Conservation (phyloP, 768 basidiomycete genomes). For the Pulveroboletus ravenelii region DNA sequence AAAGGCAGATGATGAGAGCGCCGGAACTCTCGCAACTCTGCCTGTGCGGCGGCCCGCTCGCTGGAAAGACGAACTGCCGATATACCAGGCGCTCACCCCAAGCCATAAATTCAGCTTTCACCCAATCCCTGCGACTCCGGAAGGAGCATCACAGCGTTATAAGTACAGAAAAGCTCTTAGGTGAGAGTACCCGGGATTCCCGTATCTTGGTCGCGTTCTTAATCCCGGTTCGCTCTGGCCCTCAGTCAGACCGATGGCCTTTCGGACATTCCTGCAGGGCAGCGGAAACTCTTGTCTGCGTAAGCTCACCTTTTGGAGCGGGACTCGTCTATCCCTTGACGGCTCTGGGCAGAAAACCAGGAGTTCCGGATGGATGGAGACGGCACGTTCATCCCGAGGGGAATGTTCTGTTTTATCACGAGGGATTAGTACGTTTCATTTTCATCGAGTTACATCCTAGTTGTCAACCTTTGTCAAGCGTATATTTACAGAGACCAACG, state of each 20-base stretch:
- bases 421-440: neutral
- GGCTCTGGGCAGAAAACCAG: neutral
- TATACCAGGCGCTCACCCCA: neutral
- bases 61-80: neutral
- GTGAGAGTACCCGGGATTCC: neutral
- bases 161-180: neutral
- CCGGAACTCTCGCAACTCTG: neutral
- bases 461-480: constrained; percentile 5
- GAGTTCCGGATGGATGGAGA: neutral
- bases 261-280: neutral
- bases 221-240: neutral
- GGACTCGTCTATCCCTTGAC: neutral
- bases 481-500: constrained; percentile 13
- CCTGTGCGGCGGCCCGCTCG: neutral
- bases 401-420: neutral
- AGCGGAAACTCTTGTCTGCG: neutral
- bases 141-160: neutral
- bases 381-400: neutral
- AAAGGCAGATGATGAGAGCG: neutral
- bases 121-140: neutral
- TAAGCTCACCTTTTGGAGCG: neutral
- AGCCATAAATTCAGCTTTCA: no score
- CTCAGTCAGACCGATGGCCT: neutral
- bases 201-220: neutral
- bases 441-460: no score